Base-by-base conservation (phyloP, 257 asterid genomes). In the Gentiana straminea region DNA sequence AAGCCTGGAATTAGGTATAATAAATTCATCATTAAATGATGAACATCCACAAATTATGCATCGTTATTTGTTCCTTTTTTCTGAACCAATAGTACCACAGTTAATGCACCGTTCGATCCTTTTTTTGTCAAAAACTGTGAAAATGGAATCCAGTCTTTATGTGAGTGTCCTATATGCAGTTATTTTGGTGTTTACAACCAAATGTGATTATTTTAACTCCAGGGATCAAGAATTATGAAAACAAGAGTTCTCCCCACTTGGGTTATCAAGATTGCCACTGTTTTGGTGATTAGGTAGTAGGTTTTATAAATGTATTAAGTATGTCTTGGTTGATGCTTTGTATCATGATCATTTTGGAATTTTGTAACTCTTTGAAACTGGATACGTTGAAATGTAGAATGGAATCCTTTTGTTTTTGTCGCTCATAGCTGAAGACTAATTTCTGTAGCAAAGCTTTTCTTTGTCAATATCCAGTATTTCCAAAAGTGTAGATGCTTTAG, bases 121-220 rank as follows among this genome's bases (percentile, higher is more conserved):
- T 89, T 68, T 85, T 89, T 57, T 84, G 83, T 59, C 95, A 51
- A 86, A 87, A 4, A 67, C 76, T 65, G 72, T 74, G 63, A 89
- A 89, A 73, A 33, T 79, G 54, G 97, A 89, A 63, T 69, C 95
- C 2, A 85, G 71, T 38, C 94, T 95, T 49, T 83, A 83, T 85
- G 95, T 85, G 58, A 38, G 70, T 57, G 43, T 52, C 12, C 52
- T 13, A 38, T 46, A 58, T 64, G 53, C 54, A 38, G 51, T 65
- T 13, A 38, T 38, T 54, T 51, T 56, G 58, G 48, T 37, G 46
- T 57, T 8, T 15, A 48, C 37, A 49, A 50, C 9, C 48, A 62
- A 15, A 6, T 39, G n/a, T 50, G 55, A 66, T 35, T 69, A 44
- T 52, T 37, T 5, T 41, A 41, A 0, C 9, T 5, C 46, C 46